Conservation (phyloP, 805 yeast species). For the Priceomyces melissophilus region DNA sequence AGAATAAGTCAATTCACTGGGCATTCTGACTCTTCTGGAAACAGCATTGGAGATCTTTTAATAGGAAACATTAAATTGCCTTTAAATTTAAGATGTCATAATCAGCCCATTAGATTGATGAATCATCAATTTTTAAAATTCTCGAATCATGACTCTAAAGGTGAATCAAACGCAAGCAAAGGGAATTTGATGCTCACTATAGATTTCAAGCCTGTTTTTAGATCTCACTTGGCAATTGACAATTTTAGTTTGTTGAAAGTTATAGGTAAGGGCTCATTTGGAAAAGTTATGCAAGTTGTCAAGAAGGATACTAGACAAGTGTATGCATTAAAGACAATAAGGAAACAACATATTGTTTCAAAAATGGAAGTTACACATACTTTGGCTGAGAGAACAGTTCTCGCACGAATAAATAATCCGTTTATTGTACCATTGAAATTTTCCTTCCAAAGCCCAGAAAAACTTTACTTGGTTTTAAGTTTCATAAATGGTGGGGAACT, state of each 20-base stretch:
- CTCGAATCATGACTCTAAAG: constrained; percentile 42
- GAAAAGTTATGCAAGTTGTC: constrained; percentile 97
- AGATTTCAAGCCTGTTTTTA: constrained; percentile 63
- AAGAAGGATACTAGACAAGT: constrained; percentile 93
- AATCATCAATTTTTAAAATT: constrained; percentile 52
- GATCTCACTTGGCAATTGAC: constrained; percentile 74
- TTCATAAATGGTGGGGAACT: constrained; percentile 97
- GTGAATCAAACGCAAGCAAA: constrained; percentile 27
- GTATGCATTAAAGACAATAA: constrained; percentile 88
- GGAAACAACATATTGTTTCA: constrained; percentile 92
- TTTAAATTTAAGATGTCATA: constrained; percentile 51
- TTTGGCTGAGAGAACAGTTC: constrained; percentile 90
- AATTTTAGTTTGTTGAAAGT: constrained; percentile 93
- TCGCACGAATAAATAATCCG: constrained; percentile 90
- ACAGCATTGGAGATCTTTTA: constrained; percentile 60
- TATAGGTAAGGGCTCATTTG: constrained; percentile 96
- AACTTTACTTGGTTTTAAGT: constrained; percentile 82
- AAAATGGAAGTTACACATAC: constrained; percentile 96
- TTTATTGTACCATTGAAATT: constrained; percentile 95
- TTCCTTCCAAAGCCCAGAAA: constrained; percentile 96
- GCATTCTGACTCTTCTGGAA: constrained; percentile 13
- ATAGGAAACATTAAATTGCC: constrained; percentile 69
- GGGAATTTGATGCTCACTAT: constrained; percentile 61
- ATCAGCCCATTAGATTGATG: constrained; percentile 51
- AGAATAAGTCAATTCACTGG: constrained; percentile 31